phyloP scores from a whole-genome alignment of 139 green algal species.

The Chlamydomonas sphaeroides region DNA sequence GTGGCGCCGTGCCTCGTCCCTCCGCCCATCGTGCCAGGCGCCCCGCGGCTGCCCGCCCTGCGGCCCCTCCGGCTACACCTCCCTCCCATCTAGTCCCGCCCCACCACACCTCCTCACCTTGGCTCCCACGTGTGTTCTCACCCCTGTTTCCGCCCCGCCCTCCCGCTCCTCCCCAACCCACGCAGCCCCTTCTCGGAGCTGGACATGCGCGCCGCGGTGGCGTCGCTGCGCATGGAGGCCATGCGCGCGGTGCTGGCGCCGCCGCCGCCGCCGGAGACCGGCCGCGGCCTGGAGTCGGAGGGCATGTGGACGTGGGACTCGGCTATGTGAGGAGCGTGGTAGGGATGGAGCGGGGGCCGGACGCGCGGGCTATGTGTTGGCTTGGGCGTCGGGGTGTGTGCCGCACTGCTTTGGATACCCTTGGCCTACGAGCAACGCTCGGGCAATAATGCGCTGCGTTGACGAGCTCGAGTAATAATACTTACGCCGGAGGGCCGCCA shows the following conservation, averaged over 20 bases:
- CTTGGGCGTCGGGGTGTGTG: no score
- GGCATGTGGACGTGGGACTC: conserved; percentile 39
- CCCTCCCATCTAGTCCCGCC: not conserved
- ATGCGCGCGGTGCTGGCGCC: conserved; percentile 13
- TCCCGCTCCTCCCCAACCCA: not conserved
- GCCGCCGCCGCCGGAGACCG: not conserved
- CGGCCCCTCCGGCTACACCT: not conserved
- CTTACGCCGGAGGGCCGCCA: no score
- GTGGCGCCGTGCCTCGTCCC: not conserved
- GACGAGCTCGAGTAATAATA: no score
- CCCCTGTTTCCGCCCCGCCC: not conserved
- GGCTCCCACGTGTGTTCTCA: not conserved
- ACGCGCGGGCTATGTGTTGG: no score
- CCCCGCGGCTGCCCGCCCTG: no score
- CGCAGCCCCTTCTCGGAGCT: conserved; percentile 9
- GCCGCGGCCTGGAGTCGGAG: not conserved
- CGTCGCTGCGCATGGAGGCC: conserved; percentile 1
- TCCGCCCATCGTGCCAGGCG: not conserved
- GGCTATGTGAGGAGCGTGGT: no score
- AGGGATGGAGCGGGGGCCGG: not conserved
- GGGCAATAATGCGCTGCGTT: no score
- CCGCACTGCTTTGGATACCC: no score
- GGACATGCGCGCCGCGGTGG: conserved; percentile 19
- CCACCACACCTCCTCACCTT: no score
- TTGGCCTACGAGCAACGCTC: no score